Evolutionary conservation across 176 grass and related monocot species (phyloP), one percentile per base, ranked within the genome.

Genomic region (bread wheat (Triticum aestivum)): DNA sequence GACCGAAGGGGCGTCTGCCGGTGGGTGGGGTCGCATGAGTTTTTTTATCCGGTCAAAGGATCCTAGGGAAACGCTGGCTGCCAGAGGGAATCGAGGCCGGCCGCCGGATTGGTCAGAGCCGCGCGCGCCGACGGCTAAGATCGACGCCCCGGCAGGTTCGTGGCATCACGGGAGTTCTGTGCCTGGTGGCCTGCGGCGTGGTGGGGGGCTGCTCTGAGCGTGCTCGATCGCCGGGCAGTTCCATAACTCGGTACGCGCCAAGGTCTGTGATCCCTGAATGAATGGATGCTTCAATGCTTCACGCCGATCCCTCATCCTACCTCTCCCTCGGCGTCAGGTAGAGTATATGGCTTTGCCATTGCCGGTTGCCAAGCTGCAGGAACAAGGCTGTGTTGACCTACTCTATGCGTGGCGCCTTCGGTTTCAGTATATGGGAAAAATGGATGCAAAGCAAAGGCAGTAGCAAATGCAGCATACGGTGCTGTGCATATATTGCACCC

Each of bases 21-120:
- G 84, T 78, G 63, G 67, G 62, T 73, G 59, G 77, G 69, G 69
- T 84, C 41, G 63, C 41, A 8, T 8, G 5, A 4, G 34, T 39
- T 42, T 38, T 79, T 44, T 1, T 1, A 65, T 15, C 32, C 85
- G 89, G 61, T 84, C 81, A 84, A 91, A 80, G 85, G 73, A 84
- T 83, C 85, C 89, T 45, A 84, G 75, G 80, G 68, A 66, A 63
- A 78, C 52, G 88, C 9, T 76, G 51, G 29, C 5, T 24, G 41
- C 23, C 34, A 26, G 89, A 87, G 67, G 34, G 74, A 59, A 90
- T 87, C 49, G 72, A 45, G 80, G 89, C 24, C 42, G 66, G 5
- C 58, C 85, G 80, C 58, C 74, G 56, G 89, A 83, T 87, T 23
- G 59, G 89, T 68, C 66, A 51, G 75, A 61, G 44, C 35, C 2